Base-by-base conservation (phyloP, 116 monocot genomes). In the Cymodocea nodosa region DNA sequence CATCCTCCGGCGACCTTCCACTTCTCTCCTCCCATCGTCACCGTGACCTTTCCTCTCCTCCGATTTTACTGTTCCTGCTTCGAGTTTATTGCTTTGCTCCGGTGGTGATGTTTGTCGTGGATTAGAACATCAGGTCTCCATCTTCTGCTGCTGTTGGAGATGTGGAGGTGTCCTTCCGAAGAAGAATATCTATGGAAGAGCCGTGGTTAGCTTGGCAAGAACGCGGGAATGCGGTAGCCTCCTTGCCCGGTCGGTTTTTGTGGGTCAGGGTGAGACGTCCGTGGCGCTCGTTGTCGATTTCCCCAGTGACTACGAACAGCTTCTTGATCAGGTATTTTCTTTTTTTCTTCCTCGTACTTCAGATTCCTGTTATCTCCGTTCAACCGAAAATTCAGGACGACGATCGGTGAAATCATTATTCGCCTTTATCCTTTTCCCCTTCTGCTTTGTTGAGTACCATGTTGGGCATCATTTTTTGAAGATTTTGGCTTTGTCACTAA, bases 291-390 rank as follows among this genome's bases (percentile, higher is more conserved):
- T 51, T 59, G 66, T 59, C 15, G 59, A 50, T 14, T 80, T 80
- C 35, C 79, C 79, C 0, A 18, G 49, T 14, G 74, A 79, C 54
- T 79, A 79, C 61, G 64, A 52, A 5, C 70, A 79, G 64, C 74
- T 79, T 59, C 69, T 79, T 30, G 40, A 59, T 2, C 79, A 79
- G 70, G 79, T 79, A 4, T 15, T 51, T 59, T n/a, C n/a, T 35
- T 1, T 22, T 72, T 40, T 12, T n/a, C 19, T 53, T 63, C 5
- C 52, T 52, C 37, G 37, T 37, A 37, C 6, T 37, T 6, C 4
- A 37, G 23, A 53, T 51, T 35, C 4, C 51, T 0, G 14, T 15
- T 49, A 9, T 52, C 4, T 20, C 2, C 3, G 15, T 61, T 61
- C 9, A 2, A 3, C 1, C 34, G 4, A 6, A 35, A 37, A 3